Evolutionary conservation across 306 rosid species (phyloP), one percentile per base, ranked within the genome.

Genomic region (Coriaria nepalensis): DNA sequence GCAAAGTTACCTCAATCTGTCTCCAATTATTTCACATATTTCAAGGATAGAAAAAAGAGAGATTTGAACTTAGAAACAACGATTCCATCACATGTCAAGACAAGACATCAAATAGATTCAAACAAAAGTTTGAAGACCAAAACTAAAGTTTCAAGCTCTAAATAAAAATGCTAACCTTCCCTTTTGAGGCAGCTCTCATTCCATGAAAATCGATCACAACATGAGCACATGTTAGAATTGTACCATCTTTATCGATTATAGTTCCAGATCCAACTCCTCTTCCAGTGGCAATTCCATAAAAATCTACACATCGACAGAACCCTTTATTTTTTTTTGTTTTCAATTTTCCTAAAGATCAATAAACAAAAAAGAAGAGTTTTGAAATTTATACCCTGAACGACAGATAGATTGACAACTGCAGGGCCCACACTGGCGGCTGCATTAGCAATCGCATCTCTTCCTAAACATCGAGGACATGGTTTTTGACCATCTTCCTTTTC

Each of bases 181-280:
- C 79, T 43, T 81, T 90, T 32, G 76, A 8, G 20, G 68, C 63
- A 68, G 73, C 53, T 66, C 67, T 59, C 8, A 39, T 7, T 43
- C 92, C 92, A 2, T 73, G 76, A 68, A 73, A 73, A 75, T 71
- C 73, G 37, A 70, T 68, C 58, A 90, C 87, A 60, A 72, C 76
- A 73, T 85, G 97, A 39, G 95, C 97, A 68, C 87, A 79, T 14
- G 97, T 90, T 74, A 90, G 68, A 51, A 84, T 81, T 35, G 94
- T 84, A 45, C 97, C 97, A 58, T 90, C 81, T 70, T 73, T 35
- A 55, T 77, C 49, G 49, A 90, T 85, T 44, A 90, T 84, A 6
- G 95, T 90, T 61, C 97, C 95, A 2, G 97, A 81, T 53, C 94
- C 87, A 49, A 67, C 69, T 45, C 81, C 60, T 73, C 37, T 74